phyloP scores from a whole-genome alignment of 495 filamentous ascomycete genomes.

The Penicillium daleae region DNA sequence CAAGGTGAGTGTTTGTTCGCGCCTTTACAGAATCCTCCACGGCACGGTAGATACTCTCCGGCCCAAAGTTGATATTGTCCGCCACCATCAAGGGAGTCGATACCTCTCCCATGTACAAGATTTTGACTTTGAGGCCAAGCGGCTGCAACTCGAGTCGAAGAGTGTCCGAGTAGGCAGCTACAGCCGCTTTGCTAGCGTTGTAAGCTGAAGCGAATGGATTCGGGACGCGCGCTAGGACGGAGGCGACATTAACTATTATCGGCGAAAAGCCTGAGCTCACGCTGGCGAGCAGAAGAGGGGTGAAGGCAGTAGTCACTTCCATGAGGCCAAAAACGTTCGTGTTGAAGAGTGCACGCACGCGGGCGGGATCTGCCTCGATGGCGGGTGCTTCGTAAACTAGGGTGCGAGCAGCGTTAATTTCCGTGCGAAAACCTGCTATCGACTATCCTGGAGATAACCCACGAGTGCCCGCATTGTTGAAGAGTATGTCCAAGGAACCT shows the following conservation, averaged over 20 bases:
- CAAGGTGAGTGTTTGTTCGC: not conserved
- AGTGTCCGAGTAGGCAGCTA: slow-evolving; percentile 5
- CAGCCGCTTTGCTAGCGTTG: slow-evolving; percentile 8
- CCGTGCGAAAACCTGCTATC: not conserved
- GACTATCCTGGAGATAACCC: not conserved
- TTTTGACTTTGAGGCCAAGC: slow-evolving; percentile 7
- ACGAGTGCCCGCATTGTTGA: slow-evolving; percentile 10
- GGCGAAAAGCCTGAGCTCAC: not conserved
- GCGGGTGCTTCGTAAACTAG: slow-evolving; percentile 11
- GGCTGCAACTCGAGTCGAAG: slow-evolving; percentile 6
- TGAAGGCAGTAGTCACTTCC: slow-evolving; percentile 2
- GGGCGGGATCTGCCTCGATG: slow-evolving; percentile 3
- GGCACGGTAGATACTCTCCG: slow-evolving; percentile 6
- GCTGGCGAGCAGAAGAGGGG: slow-evolving; percentile 6
- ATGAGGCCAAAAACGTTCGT: slow-evolving; percentile 9
- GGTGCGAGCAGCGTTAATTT: not conserved
- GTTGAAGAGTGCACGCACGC: not conserved
- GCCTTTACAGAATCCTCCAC: not conserved
- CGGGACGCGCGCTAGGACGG: slow-evolving; percentile 2
- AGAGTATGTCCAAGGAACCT: slow-evolving; percentile 10
- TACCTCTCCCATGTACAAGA: slow-evolving; percentile 10
- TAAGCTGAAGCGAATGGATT: slow-evolving; percentile 3
- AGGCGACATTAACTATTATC: slow-evolving; percentile 3
- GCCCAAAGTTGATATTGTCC: slow-evolving; percentile 3
- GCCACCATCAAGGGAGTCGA: not conserved